These are phyloP conservation scores for Nemania diffusa DNA, from an alignment of 2,329 filamentous ascomycete genomes.

Conservation along the genomic window DNA sequence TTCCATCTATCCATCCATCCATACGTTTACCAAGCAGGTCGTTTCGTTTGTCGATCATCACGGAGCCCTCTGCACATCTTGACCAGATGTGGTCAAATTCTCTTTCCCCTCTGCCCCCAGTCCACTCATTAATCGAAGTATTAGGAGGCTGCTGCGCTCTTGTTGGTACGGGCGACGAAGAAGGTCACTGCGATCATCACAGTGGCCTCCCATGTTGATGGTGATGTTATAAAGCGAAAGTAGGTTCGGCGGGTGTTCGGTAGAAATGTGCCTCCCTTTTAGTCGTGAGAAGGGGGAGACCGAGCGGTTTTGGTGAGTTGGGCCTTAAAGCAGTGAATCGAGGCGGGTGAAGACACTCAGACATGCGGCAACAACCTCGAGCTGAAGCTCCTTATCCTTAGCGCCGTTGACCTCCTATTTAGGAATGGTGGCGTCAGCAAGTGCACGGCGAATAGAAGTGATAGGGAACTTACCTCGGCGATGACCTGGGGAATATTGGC, in stretches of 20 bases:
- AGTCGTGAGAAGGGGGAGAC: conserved; percentile 21
- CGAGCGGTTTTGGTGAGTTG: conserved; percentile 12
- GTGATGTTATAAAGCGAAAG: conserved; percentile 21
- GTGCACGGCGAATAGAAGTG: not conserved
- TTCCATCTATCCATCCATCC: conserved; percentile 33
- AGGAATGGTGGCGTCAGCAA: conserved; percentile 21
- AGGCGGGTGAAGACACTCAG: conserved; percentile 97
- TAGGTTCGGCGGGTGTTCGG: conserved; percentile 11
- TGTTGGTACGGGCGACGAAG: conserved; percentile 3
- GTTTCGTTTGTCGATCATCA: conserved; percentile 18
- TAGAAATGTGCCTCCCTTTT: conserved; percentile 14
- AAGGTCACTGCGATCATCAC: conserved; percentile 8
- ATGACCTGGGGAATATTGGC: conserved; percentile 92
- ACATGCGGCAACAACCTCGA: conserved; percentile 97
- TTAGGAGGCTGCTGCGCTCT: conserved; percentile 16
- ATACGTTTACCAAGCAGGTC: conserved; percentile 30
- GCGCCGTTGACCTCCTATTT: conserved; percentile 78
- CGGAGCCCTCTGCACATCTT: conserved; percentile 3
- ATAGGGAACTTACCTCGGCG: conserved; percentile 66
- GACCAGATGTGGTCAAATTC: conserved; percentile 5
- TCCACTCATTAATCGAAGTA: conserved; percentile 25
- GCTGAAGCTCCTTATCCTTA: conserved; percentile 94
- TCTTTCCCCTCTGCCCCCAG: conserved; percentile 13
- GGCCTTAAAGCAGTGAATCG: conserved; percentile 84
- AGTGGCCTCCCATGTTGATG: conserved; percentile 3